Conservation (phyloP, 305 asterid species). For the Solanum hybrid region DNA sequence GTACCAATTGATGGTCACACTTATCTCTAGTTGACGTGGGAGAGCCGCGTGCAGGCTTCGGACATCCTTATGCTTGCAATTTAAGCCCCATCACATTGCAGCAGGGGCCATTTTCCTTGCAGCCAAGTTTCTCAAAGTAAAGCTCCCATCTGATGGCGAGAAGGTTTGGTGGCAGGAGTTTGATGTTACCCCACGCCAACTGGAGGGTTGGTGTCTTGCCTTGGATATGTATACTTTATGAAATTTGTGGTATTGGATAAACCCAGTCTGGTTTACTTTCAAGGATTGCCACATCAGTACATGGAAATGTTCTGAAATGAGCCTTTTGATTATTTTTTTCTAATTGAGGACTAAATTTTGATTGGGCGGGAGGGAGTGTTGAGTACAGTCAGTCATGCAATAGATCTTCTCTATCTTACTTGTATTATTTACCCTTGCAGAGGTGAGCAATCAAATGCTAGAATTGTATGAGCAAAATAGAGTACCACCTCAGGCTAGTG, state of each 20-base stretch:
- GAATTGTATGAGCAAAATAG: slow-evolving; percentile 85
- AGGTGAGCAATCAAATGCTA: slow-evolving; percentile 97
- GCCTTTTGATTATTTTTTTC: background rate
- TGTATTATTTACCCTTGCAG: slow-evolving; percentile 46
- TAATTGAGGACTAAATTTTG: background rate
- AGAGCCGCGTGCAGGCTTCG: slow-evolving; percentile 94
- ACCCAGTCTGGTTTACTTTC: slow-evolving; percentile 7
- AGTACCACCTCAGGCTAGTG: slow-evolving; percentile 69
- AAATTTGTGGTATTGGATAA: slow-evolving; percentile 16
- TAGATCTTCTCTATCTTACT: slow-evolving; percentile 1
- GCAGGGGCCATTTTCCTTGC: slow-evolving; percentile 99
- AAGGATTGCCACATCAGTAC: background rate
- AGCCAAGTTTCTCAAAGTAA: slow-evolving; percentile 96
- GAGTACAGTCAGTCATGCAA: background rate
- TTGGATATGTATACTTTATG: slow-evolving; percentile 19
- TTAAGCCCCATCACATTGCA: slow-evolving; percentile 99
- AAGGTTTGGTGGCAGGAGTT: slow-evolving; percentile 99
- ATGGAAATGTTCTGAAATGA: background rate
- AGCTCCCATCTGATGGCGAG: slow-evolving; percentile 96
- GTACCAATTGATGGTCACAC: slow-evolving; percentile 39
- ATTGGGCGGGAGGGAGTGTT: background rate
- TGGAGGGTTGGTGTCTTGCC: slow-evolving; percentile 82
- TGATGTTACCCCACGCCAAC: slow-evolving; percentile 98
- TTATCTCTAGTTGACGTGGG: slow-evolving; percentile 65
- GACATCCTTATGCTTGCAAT: slow-evolving; percentile 96